phyloP scores from a whole-genome alignment of 2,329 filamentous ascomycete genomes.

The Colletotrichum godetiae region DNA sequence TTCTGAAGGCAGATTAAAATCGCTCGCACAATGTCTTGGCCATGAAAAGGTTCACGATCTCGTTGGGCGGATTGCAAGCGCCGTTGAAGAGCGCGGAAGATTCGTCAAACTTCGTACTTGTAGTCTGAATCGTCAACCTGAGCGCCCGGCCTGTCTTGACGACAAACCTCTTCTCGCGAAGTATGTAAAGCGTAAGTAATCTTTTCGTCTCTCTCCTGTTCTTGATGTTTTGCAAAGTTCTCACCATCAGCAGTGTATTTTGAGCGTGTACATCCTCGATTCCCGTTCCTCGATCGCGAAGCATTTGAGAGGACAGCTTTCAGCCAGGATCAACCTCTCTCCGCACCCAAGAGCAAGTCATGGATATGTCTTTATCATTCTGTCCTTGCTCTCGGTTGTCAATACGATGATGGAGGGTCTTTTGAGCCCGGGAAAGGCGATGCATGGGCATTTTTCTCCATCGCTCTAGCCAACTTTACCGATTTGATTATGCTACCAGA shows the following conservation, averaged over 20 bases:
- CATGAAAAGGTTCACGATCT: constrained; percentile 44
- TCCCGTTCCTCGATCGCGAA: constrained; percentile 48
- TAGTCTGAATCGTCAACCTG: background rate
- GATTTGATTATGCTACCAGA: constrained; percentile 46
- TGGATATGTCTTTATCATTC: constrained; percentile 49
- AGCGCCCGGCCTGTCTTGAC: constrained; percentile 1
- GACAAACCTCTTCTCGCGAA: constrained; percentile 19
- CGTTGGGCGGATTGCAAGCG: constrained; percentile 41
- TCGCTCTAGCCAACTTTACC: constrained; percentile 43
- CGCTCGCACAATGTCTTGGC: constrained; percentile 42
- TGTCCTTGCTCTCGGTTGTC: constrained; percentile 46
- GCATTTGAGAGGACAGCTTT: constrained; percentile 26
- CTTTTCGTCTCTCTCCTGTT: background rate
- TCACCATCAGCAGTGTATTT: constrained; percentile 46
- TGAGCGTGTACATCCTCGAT: constrained; percentile 47
- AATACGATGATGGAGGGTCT: constrained; percentile 42
- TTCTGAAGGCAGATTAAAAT: constrained; percentile 44
- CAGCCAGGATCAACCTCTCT: background rate
- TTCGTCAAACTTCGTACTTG: background rate
- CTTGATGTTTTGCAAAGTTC: background rate
- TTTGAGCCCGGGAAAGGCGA: constrained; percentile 35
- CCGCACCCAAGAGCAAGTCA: constrained; percentile 23
- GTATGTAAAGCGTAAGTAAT: constrained; percentile 26
- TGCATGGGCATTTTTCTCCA: constrained; percentile 38
- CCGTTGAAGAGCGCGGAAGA: constrained; percentile 35